These are phyloP conservation scores for Pseudopyricularia javanii DNA, from an alignment of 2,329 filamentous ascomycete species.

Conservation along the genomic window DNA sequence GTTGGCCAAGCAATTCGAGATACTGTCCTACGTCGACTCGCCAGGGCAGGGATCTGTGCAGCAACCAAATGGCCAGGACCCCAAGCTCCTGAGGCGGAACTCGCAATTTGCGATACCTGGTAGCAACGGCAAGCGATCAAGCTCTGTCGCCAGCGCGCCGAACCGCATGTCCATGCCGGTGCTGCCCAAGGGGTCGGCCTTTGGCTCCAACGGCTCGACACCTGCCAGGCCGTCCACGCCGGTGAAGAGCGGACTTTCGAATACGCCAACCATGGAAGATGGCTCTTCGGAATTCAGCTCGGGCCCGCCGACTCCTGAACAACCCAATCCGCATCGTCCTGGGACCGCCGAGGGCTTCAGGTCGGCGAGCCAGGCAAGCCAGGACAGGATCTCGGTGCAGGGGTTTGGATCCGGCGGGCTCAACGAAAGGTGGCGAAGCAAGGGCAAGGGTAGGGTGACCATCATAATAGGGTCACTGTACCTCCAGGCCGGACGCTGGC, in stretches of 20 bases:
- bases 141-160: constrained; percentile 29
- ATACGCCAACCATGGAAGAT: constrained; percentile 22
- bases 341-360: constrained; percentile 31
- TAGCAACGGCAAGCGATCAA: constrained; percentile 31
- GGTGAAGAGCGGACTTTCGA: constrained; percentile 32
- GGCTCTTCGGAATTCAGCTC: constrained; percentile 20
- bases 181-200: constrained; percentile 29
- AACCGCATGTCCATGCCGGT: constrained; percentile 78
- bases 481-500: constrained; percentile 81
- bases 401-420: constrained; percentile 62
- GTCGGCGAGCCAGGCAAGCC: constrained; percentile 31
- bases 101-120: constrained; percentile 35
- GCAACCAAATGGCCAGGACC: constrained; percentile 30
- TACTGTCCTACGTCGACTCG: constrained; percentile 63
- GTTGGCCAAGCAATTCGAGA: constrained; percentile 61
- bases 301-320: not conserved
- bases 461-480: constrained; percentile 78
- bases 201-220: constrained; percentile 29
- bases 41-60: constrained; percentile 42
- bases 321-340: constrained; percentile 15
- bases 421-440: constrained; percentile 66
- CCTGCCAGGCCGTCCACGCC: constrained; percentile 29
- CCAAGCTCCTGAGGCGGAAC: constrained; percentile 30
- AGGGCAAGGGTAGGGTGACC: constrained; percentile 66
- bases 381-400: constrained; percentile 49